These are phyloP conservation scores for Pichia gijzeniarum DNA, from an alignment of 805 yeast genomes.

Conservation along the genomic window DNA sequence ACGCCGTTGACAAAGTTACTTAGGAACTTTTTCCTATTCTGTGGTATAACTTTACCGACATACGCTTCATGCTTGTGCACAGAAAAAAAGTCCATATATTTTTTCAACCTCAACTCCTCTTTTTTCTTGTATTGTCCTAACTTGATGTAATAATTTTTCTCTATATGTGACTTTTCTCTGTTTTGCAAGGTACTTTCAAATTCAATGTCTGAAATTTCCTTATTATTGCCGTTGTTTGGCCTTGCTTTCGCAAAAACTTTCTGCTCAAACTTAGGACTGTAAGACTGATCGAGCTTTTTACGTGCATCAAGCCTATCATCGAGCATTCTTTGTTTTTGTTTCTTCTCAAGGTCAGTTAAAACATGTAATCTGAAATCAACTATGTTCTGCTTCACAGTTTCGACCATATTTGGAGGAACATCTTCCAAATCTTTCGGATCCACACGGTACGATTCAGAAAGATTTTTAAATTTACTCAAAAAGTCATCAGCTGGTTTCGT, in stretches of 20 bases:
- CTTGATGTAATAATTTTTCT: conserved; percentile 14
- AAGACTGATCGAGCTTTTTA: conserved; percentile 11
- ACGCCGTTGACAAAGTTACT: conserved; percentile 26
- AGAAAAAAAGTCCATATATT: conserved; percentile 30
- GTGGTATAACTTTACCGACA: conserved; percentile 15
- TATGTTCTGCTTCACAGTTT: conserved; percentile 46
- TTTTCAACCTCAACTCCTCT: conserved; percentile 28
- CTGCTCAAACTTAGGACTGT: conserved; percentile 19
- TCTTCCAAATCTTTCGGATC: conserved; percentile 53
- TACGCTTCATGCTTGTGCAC: conserved; percentile 26
- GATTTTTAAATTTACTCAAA: conserved; percentile 5
- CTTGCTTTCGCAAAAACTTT: conserved; percentile 9
- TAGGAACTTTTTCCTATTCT: conserved; percentile 22
- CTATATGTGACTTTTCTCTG: conserved; percentile 16
- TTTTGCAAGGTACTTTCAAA: conserved; percentile 18
- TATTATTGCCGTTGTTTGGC: conserved; percentile 2
- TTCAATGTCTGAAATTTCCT: conserved; percentile 22
- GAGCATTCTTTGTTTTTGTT: conserved; percentile 41
- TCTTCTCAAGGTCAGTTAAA: conserved; percentile 43
- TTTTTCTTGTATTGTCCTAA: conserved; percentile 17
- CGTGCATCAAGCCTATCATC: conserved; percentile 46
- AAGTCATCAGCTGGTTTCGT: conserved; percentile 12
- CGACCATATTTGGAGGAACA: conserved; percentile 48
- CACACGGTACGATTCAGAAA: conserved; percentile 37
- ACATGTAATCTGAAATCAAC: conserved; percentile 52